These are phyloP conservation scores for Suillus americanus DNA, from an alignment of 768 basidiomycete species.

Conservation along the genomic window DNA sequence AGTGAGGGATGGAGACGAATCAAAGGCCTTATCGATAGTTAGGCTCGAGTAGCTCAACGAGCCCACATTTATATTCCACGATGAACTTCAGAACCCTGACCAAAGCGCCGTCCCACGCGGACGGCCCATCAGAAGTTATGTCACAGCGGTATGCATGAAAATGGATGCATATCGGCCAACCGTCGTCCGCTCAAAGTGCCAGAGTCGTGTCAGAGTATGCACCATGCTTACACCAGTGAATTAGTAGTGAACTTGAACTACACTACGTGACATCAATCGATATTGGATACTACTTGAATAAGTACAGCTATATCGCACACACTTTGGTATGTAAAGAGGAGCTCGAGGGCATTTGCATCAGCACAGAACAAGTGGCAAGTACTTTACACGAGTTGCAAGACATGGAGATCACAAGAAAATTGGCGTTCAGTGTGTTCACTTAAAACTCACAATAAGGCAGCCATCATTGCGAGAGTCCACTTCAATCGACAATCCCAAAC, in stretches of 20 bases:
- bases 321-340: background rate
- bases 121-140: background rate
- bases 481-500: slow-evolving; percentile 60
- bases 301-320: slow-evolving; percentile 30
- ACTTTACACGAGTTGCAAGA: background rate
- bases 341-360: too few relatives aligned
- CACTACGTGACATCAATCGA: too few relatives aligned
- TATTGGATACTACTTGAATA: too few relatives aligned
- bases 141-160: background rate
- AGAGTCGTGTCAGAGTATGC: too few relatives aligned
- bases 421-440: background rate
- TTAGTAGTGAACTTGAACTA: too few relatives aligned
- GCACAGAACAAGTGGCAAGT: too few relatives aligned
- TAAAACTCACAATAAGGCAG: slow-evolving; percentile 63
- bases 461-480: slow-evolving; percentile 79
- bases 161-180: background rate
- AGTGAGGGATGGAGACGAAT: background rate
- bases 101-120: background rate
- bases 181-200: too few relatives aligned
- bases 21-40: background rate
- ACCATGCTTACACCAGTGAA: slow-evolving; percentile 5
- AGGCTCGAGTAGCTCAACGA: background rate
- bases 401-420: background rate
- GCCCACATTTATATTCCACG: background rate
- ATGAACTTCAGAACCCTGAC: background rate